Evolutionary conservation across 148 eudicot species (phyloP), one percentile per base, ranked within the genome.

Genomic region (Limonium bicolor): DNA sequence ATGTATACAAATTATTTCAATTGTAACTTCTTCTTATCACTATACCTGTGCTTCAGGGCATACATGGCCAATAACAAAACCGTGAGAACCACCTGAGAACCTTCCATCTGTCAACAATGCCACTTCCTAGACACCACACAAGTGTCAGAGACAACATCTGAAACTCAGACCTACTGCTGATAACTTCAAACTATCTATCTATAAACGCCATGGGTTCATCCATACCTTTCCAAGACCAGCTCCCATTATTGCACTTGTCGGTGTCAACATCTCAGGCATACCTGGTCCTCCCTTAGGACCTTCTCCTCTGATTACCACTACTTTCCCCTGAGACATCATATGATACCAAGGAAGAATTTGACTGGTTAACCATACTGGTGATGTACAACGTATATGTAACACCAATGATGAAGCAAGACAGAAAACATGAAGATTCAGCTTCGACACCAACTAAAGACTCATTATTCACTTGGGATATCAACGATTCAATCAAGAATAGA

Each of bases 231-330:
- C 97, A 39, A 88, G 95, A 41, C 97, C 97, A 5, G 97, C 97
- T 25, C 97, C 97, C 97, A 88, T 83, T 39, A 88, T 88, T 30
- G 97, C 97, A 60, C 97, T 88, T 12, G 97, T 88, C 29, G 97
- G 97, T 37, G 97, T 88, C 53, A 88, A 58, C 97, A 88, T 88
- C 58, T 88, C 97, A 22, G 97, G 84, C 97, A 88, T 88, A 49
- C 97, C 97, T 10, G 97, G 97, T 20, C 97, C 97, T 14, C 97
- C 97, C 53, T 88, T 88, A 17, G 97, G 97, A 12, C 97, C 97
- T 54, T 88, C 97, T 63, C 97, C 97, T 64, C 97, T 72, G 43
- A 88, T 88, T 31, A 88, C 83, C 10, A 84, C 81, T 21, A 88
- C 97, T 60, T 72, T 88, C 12, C 97, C 95, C 97, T 88, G 68